Evolutionary conservation across 108 stramenopile genomes (phyloP).

Genomic region (Epipyxis sp.): DNA sequence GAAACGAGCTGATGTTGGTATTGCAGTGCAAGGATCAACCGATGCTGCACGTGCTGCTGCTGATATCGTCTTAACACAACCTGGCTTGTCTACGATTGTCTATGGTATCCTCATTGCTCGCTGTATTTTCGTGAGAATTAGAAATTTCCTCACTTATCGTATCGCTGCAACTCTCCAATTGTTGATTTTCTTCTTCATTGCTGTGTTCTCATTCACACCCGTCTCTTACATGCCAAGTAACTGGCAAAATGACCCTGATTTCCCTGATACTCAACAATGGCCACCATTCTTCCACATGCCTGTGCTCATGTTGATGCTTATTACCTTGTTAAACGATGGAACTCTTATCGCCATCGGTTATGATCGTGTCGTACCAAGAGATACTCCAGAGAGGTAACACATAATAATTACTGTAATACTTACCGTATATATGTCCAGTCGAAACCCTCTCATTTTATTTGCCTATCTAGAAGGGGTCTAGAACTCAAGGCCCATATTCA

Average conservation of each 20-base stretch:
- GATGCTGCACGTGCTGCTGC: conserved; percentile 70
- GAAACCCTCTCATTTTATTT: too few species aligned
- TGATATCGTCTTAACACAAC: conserved; percentile 66
- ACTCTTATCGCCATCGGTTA: conserved; percentile 68
- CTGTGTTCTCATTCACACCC: conserved; percentile 61
- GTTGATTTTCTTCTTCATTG: conserved; percentile 73
- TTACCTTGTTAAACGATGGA: conserved; percentile 72
- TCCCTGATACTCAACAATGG: conserved; percentile 20
- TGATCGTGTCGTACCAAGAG: conserved; percentile 58
- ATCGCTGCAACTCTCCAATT: conserved; percentile 72
- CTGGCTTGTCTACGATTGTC: conserved; percentile 59
- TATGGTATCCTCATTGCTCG: conserved; percentile 47
- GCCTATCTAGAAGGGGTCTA: too few species aligned
- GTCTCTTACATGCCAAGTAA: conserved; percentile 24
- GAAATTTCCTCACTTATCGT: conserved; percentile 36
- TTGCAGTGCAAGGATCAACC: conserved; percentile 68
- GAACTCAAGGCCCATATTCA: too few species aligned
- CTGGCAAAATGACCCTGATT: conserved; percentile 41
- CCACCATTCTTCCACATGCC: conserved; percentile 55
- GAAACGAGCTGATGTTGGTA: conserved; percentile 68
- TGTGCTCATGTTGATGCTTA: conserved; percentile 67
- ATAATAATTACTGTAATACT: too few species aligned
- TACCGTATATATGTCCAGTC: too few species aligned
- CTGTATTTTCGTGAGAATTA: conserved; percentile 47
- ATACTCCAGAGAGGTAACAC: conserved; percentile 50